These are phyloP conservation scores for Ogataea trehalophila DNA, from an alignment of 805 yeast genomes.

Conservation along the genomic window DNA sequence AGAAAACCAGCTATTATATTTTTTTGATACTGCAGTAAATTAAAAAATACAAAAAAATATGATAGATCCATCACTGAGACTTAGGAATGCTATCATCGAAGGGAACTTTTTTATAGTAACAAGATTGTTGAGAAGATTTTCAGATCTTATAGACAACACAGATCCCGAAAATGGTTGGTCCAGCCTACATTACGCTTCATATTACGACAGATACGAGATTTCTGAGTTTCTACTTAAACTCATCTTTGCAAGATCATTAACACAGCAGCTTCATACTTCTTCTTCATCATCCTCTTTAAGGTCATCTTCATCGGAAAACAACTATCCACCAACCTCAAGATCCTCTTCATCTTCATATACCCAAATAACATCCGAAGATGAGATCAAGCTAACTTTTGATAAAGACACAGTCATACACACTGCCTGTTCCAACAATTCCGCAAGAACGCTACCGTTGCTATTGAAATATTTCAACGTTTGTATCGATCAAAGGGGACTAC, in stretches of 20 bases:
- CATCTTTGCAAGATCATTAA: slow-evolving; percentile 11
- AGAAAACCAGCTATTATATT: too few species aligned
- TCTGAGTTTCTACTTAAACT: slow-evolving; percentile 22
- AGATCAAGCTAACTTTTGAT: slow-evolving; percentile 42
- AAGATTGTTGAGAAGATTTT: slow-evolving; percentile 61
- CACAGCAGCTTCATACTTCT: neutral
- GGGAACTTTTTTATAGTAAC: slow-evolving; percentile 62
- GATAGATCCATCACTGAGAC: slow-evolving; percentile 59
- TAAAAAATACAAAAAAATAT: slow-evolving; percentile 23
- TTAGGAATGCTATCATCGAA: slow-evolving; percentile 61
- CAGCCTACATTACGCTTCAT: slow-evolving; percentile 76
- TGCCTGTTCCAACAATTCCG: slow-evolving; percentile 48
- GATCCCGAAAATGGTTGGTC: slow-evolving; percentile 79
- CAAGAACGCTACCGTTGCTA: slow-evolving; percentile 67
- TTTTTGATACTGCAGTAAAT: too few species aligned
- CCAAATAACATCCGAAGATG: slow-evolving; percentile 31
- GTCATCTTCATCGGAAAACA: slow-evolving; percentile 5
- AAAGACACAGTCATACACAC: slow-evolving; percentile 67
- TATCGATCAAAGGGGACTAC: slow-evolving; percentile 42
- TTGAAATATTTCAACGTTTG: slow-evolving; percentile 53
- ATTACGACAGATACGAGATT: slow-evolving; percentile 62
- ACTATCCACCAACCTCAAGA: neutral
- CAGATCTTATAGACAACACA: slow-evolving; percentile 62
- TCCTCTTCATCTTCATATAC: slow-evolving; percentile 14
- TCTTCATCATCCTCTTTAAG: slow-evolving; percentile 4